phyloP scores from a whole-genome alignment of 2,329 filamentous ascomycete genomes.

The Microdochium nivale region DNA sequence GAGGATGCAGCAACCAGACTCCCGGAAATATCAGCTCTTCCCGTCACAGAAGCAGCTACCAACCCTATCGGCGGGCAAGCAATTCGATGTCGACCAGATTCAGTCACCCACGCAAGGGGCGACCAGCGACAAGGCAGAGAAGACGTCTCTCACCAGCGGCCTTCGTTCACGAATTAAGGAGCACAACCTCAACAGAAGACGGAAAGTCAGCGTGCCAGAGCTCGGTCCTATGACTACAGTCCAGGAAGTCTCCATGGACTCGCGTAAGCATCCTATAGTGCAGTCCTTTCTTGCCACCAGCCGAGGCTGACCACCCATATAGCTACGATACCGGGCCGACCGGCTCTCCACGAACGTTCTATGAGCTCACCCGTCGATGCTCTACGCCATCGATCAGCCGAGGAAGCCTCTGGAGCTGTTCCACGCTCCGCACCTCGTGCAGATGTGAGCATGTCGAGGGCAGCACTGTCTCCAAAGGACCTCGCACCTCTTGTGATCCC shows the following conservation, averaged over 20 bases:
- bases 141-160: constrained; percentile 25
- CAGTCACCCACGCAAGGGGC: constrained; percentile 18
- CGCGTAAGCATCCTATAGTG: constrained; percentile 43
- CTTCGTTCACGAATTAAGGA: constrained; percentile 49
- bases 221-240: constrained; percentile 61
- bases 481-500: constrained; percentile 52
- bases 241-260: constrained; percentile 60
- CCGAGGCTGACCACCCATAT: constrained; percentile 10
- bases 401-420: constrained; percentile 10
- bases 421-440: background rate
- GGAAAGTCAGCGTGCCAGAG: constrained; percentile 57
- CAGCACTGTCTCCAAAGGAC: constrained; percentile 41
- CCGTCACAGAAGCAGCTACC: constrained; percentile 41
- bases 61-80: constrained; percentile 30
- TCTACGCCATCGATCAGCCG: constrained; percentile 22
- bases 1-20: constrained; percentile 50
- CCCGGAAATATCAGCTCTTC: constrained; percentile 54
- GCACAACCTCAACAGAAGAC: constrained; percentile 45
- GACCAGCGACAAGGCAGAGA: constrained; percentile 32
- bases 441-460: constrained; percentile 10
- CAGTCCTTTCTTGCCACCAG: constrained; percentile 1
- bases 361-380: constrained; percentile 45
- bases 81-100: constrained; percentile 41
- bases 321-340: constrained; percentile 62
- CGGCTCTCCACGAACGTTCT: constrained; percentile 55